A percentile compares a stretch with the other conserved stretches of the same genome.
Conservation (phyloP, 371 early-diverging fungal species). For the Mortierella sp. region DNA sequence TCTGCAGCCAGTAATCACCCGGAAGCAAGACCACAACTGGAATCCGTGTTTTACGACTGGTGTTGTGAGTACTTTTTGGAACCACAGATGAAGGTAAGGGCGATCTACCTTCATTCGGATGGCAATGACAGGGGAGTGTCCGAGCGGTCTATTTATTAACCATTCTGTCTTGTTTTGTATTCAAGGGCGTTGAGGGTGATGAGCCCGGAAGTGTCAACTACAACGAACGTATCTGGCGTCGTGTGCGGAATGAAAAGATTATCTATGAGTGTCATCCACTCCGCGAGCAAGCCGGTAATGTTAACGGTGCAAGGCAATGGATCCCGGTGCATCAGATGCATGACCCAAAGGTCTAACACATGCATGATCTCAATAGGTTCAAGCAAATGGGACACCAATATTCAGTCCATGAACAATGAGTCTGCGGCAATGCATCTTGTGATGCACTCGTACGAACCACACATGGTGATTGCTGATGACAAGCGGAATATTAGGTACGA, state of each 20-base stretch:
- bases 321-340: no score
- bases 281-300: conserved; percentile 57
- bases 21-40: conserved; percentile 55
- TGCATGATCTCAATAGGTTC: conserved; percentile 39
- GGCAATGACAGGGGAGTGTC: no score
- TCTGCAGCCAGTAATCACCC: conserved; percentile 9
- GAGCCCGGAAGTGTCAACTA: conserved; percentile 85
- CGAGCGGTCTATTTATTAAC: no score
- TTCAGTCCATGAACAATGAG: conserved; percentile 68
- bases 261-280: conserved; percentile 67
- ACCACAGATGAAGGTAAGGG: conserved; percentile 85
- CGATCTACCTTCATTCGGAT: no score
- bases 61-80: conserved; percentile 90
- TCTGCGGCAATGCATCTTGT: conserved; percentile 63
- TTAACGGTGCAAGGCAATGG: no score
- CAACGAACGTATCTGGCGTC: conserved; percentile 83
- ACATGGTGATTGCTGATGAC: conserved; percentile 78
- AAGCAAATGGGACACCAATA: conserved; percentile 72
- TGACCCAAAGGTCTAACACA: no score
- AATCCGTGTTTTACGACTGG: conserved; percentile 84
- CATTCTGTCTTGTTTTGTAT: not conserved
- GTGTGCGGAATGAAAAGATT: conserved; percentile 75
- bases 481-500: conserved; percentile 64
- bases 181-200: conserved; percentile 80
- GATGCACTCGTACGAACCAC: conserved; percentile 85